These are phyloP conservation scores for Stagonosporopsis rhizophila DNA, from an alignment of 2,329 filamentous ascomycete genomes.

Conservation along the genomic window DNA sequence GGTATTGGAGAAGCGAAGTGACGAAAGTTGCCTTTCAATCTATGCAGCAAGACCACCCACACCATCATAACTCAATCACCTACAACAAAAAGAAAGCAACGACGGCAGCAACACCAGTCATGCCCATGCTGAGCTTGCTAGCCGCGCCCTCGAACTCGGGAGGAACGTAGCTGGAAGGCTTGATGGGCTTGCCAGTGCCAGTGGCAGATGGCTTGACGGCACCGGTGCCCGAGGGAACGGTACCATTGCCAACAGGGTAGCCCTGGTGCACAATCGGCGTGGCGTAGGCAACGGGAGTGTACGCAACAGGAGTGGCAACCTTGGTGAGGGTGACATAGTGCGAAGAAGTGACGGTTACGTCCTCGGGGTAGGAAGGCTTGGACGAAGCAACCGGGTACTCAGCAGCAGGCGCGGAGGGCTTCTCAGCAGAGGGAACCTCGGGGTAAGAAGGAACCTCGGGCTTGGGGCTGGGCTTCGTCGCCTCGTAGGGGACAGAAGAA, in stretches of 20 bases:
- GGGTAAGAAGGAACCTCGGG: slow-evolving; percentile 15
- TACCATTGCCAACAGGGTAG: slow-evolving; percentile 14
- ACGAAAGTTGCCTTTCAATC: neutral
- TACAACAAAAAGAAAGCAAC: slow-evolving; percentile 36
- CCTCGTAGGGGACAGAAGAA: slow-evolving; percentile 4
- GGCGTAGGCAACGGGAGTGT: slow-evolving; percentile 18
- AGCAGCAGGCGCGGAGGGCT: slow-evolving; percentile 7
- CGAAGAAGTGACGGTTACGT: slow-evolving; percentile 17
- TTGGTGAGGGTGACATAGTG: slow-evolving; percentile 34
- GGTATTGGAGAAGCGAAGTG: slow-evolving; percentile 12
- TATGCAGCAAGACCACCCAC: neutral
- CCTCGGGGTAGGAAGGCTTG: slow-evolving; percentile 5
- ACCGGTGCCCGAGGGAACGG: slow-evolving; percentile 21
- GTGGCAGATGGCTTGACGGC: slow-evolving; percentile 9
- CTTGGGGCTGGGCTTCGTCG: slow-evolving; percentile 3
- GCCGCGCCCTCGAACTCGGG: slow-evolving; percentile 37
- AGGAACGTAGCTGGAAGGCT: slow-evolving; percentile 21
- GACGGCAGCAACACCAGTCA: slow-evolving; percentile 28
- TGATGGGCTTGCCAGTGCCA: slow-evolving; percentile 17
- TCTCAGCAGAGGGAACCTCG: slow-evolving; percentile 12
- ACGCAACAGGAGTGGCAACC: slow-evolving; percentile 25
- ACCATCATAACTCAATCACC: neutral
- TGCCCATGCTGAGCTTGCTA: slow-evolving; percentile 29
- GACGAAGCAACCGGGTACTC: neutral
- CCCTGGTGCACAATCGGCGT: slow-evolving; percentile 10